Evolutionary conservation across 2,329 filamentous ascomycete species (phyloP).

Genomic region (Alternaria consortialis): DNA sequence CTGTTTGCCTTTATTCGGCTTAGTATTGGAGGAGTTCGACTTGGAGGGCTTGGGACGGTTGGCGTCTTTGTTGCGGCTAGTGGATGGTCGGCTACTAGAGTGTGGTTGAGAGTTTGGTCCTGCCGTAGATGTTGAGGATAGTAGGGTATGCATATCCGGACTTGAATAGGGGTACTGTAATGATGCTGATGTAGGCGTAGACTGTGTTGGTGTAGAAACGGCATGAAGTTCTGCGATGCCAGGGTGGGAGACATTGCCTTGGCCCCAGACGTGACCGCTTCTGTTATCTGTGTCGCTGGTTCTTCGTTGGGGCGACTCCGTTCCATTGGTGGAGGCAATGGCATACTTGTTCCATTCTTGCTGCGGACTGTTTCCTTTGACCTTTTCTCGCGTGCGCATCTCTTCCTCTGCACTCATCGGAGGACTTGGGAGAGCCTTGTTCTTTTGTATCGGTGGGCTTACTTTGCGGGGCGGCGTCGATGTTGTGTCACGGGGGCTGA

Average conservation of each 20-base stretch:
- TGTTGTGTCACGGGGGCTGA: constrained; percentile 6
- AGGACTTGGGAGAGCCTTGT: constrained; percentile 45
- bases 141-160: constrained; percentile 16
- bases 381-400: constrained; percentile 26
- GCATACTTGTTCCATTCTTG: constrained; percentile 19
- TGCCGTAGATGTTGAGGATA: neutral
- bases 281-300: constrained; percentile 24
- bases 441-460: constrained; percentile 38
- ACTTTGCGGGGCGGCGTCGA: constrained; percentile 21
- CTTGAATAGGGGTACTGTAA: constrained; percentile 14
- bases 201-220: constrained; percentile 31
- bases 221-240: constrained; percentile 33
- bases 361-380: constrained; percentile 14
- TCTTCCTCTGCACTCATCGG: constrained; percentile 31
- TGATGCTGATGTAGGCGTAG: constrained; percentile 25
- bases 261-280: constrained; percentile 17
- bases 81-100: constrained; percentile 13
- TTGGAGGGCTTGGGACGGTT: constrained; percentile 5
- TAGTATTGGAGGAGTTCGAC: neutral
- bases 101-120: constrained; percentile 9
- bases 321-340: neutral
- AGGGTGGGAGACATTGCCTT: constrained; percentile 18
- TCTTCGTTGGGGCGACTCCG: constrained; percentile 9
- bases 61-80: constrained; percentile 5
- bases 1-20: constrained; percentile 7